A percentile compares a stretch with the other conserved stretches of the same genome.
Conservation (phyloP, 345 rosid genomes). For the Corchorus capsularis region DNA sequence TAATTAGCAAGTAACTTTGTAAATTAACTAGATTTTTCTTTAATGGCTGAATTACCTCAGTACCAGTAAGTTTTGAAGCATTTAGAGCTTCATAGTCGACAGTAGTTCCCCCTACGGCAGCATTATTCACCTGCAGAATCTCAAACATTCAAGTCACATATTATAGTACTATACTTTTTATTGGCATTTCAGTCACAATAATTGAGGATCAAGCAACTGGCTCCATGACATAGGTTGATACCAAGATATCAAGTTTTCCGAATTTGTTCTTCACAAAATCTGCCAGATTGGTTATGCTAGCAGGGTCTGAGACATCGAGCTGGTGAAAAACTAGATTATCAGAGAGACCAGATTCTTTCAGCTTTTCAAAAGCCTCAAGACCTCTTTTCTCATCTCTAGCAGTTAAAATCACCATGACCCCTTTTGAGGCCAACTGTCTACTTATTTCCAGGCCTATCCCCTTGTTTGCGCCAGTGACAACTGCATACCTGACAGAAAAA, state of each 20-base stretch:
- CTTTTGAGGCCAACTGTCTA: slow-evolving; percentile 39
- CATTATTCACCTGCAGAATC: slow-evolving; percentile 48
- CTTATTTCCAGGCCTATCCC: slow-evolving; percentile 51
- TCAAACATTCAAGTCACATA: background rate
- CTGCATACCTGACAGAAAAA: slow-evolving; percentile 35
- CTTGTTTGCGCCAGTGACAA: slow-evolving; percentile 52
- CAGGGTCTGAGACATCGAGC: slow-evolving; percentile 47
- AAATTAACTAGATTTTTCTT: background rate
- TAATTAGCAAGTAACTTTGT: too few relatives aligned
- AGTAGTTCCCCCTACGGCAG: slow-evolving; percentile 40
- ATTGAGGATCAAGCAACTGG: too few relatives aligned
- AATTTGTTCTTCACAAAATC: slow-evolving; percentile 36
- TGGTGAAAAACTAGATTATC: slow-evolving; percentile 42
- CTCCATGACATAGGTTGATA: background rate
- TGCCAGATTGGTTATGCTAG: slow-evolving; percentile 37
- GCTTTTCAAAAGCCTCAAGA: slow-evolving; percentile 48
- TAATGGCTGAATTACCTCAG: slow-evolving; percentile 25
- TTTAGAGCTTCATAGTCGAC: slow-evolving; percentile 29
- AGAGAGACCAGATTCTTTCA: slow-evolving; percentile 32
- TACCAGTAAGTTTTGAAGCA: slow-evolving; percentile 18
- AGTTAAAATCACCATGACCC: slow-evolving; percentile 38
- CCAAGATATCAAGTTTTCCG: slow-evolving; percentile 57
- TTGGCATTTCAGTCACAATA: too few relatives aligned
- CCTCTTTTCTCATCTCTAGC: slow-evolving; percentile 50
- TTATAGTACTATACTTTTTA: background rate